Evolutionary conservation across 2,329 filamentous ascomycete genomes (phyloP).

Genomic region (Fusarium heterosporum): DNA sequence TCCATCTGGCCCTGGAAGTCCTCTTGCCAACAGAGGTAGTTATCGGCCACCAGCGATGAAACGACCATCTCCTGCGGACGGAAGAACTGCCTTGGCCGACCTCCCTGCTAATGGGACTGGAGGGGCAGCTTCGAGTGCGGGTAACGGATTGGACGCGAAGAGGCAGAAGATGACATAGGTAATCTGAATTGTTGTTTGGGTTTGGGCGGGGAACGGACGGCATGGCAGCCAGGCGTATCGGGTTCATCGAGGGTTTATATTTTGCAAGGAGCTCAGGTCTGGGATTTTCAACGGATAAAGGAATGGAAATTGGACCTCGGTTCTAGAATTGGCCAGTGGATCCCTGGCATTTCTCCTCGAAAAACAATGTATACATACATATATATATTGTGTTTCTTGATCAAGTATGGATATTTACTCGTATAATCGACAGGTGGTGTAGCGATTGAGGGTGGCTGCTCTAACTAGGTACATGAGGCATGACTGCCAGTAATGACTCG

Average conservation of each 20-base stretch:
- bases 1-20: conserved; percentile 65
- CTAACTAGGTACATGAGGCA: background rate
- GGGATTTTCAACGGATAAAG: conserved; percentile 33
- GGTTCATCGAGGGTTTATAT: conserved; percentile 13
- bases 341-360: conserved; percentile 5
- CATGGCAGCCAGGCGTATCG: conserved; percentile 36
- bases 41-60: conserved; percentile 72
- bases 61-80: conserved; percentile 56
- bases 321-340: conserved; percentile 10
- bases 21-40: conserved; percentile 67
- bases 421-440: background rate
- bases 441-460: background rate
- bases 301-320: conserved; percentile 5
- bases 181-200: conserved; percentile 3
- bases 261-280: conserved; percentile 39
- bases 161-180: conserved; percentile 60
- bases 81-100: conserved; percentile 62
- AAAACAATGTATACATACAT: conserved; percentile 14
- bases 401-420: background rate
- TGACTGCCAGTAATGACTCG: background rate
- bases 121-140: conserved; percentile 34
- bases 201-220: conserved; percentile 6
- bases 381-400: background rate
- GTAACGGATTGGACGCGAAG: conserved; percentile 60
- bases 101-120: conserved; percentile 59